These are phyloP conservation scores for Mallotus repandus DNA, from an alignment of 441 rosid species.

Conservation along the genomic window DNA sequence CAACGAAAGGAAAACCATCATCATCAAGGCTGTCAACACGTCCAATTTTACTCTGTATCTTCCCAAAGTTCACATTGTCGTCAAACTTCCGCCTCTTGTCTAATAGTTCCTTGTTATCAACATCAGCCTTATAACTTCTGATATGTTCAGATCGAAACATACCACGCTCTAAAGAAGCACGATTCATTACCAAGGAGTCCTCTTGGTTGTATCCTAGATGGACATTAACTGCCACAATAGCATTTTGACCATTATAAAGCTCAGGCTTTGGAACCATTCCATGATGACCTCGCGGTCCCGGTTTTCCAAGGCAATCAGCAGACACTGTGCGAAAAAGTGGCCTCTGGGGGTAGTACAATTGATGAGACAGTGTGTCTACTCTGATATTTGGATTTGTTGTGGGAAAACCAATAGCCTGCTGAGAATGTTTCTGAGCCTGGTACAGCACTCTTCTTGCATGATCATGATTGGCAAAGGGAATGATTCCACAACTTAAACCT, in stretches of 20 bases:
- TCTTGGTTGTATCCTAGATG: constrained; percentile 96
- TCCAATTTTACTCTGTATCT: constrained; percentile 69
- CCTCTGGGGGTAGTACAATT: constrained; percentile 77
- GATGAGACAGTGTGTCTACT: constrained; percentile 82
- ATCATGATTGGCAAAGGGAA: constrained; percentile 89
- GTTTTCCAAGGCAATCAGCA: constrained; percentile 67
- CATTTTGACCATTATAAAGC: constrained; percentile 81
- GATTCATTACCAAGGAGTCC: constrained; percentile 91
- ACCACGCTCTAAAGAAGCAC: constrained; percentile 84
- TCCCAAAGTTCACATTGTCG: constrained; percentile 68
- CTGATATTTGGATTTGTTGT: constrained; percentile 80
- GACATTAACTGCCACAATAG: constrained; percentile 90
- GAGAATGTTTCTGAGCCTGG: constrained; percentile 87
- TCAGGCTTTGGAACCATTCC: constrained; percentile 50
- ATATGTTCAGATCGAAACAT: constrained; percentile 86
- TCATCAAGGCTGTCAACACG: constrained; percentile 87
- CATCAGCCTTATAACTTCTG: constrained; percentile 91
- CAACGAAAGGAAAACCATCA: constrained; percentile 85
- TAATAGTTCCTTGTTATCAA: constrained; percentile 60
- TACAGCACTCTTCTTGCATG: constrained; percentile 91
- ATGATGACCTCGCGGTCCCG: constrained; percentile 37
- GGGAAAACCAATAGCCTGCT: constrained; percentile 90
- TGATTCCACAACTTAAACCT: constrained; percentile 84
- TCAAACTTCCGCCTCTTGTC: constrained; percentile 61
- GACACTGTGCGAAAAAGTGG: constrained; percentile 77